phyloP scores from a whole-genome alignment of 768 basidiomycete species.

The Leccinum ochraceum region DNA sequence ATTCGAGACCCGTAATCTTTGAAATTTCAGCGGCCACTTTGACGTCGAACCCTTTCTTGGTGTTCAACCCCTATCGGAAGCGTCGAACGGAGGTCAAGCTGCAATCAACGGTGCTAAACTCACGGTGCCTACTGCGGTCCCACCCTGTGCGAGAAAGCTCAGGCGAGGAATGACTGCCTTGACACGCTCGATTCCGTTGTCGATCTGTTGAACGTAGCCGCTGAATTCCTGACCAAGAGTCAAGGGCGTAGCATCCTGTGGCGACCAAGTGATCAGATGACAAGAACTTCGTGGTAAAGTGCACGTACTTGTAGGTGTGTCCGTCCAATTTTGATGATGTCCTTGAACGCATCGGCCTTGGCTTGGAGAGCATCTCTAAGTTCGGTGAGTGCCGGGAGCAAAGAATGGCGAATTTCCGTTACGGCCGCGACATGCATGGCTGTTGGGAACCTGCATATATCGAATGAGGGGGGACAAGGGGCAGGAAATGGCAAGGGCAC shows the following conservation, averaged over 20 bases:
- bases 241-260: constrained; percentile 92
- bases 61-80: constrained; percentile 82
- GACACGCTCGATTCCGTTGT: constrained; percentile 86
- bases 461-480: neutral
- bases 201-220: constrained; percentile 94
- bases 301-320: constrained; percentile 81
- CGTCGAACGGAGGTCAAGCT: constrained; percentile 8
- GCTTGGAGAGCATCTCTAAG: constrained; percentile 81
- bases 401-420: constrained; percentile 73
- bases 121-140: constrained; percentile 97
- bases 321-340: constrained; percentile 98
- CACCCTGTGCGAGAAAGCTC: constrained; percentile 92
- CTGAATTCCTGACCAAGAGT: constrained; percentile 99
- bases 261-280: constrained; percentile 2
- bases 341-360: constrained; percentile 81
- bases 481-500: constrained; percentile 28
- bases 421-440: constrained; percentile 99
- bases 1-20: constrained; percentile 85
- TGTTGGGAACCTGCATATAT: constrained; percentile 80
- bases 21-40: constrained; percentile 92
- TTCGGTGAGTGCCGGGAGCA: constrained; percentile 84
- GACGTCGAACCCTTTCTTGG: constrained; percentile 94
- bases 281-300: neutral
- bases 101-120: constrained; percentile 26
- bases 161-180: constrained; percentile 82